Percentiles rank a stretch among this genome's conserved stretches.
Conservation (phyloP, 257 asterid species). For the Gynochthodes officinalis region DNA sequence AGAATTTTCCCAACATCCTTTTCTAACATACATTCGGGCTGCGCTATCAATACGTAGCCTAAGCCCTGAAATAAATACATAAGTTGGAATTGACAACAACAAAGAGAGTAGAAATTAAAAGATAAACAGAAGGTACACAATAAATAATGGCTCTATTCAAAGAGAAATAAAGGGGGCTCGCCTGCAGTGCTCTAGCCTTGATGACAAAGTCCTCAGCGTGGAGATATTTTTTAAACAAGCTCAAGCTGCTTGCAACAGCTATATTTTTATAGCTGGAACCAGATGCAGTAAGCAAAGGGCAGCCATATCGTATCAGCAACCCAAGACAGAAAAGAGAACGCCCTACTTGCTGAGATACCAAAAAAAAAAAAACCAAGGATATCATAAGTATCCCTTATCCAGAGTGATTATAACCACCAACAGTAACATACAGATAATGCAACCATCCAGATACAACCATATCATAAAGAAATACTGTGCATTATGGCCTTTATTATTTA, state of each 20-base stretch:
- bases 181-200: conserved; percentile 93
- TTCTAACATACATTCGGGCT: conserved; percentile 87
- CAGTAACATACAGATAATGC: neutral
- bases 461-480: neutral
- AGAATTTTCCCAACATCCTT: conserved; percentile 72
- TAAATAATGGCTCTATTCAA: conserved; percentile 1
- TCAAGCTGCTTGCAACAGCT: conserved; percentile 61
- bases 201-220: conserved; percentile 80
- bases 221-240: conserved; percentile 79
- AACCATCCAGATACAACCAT: neutral
- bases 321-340: conserved; percentile 98
- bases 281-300: conserved; percentile 50
- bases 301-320: conserved; percentile 89
- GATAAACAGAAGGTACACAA: conserved; percentile 17
- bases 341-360: conserved; percentile 75
- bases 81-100: neutral
- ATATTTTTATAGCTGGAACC: conserved; percentile 52
- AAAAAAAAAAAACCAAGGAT: conserved; percentile 17
- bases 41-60: conserved; percentile 88
- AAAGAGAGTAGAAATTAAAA: neutral
- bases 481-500: neutral
- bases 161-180: conserved; percentile 26
- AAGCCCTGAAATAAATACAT: conserved; percentile 61
- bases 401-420: neutral
- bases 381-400: neutral